Base-by-base conservation (phyloP, 176 grass and related monocot species). In the Canna indica region DNA sequence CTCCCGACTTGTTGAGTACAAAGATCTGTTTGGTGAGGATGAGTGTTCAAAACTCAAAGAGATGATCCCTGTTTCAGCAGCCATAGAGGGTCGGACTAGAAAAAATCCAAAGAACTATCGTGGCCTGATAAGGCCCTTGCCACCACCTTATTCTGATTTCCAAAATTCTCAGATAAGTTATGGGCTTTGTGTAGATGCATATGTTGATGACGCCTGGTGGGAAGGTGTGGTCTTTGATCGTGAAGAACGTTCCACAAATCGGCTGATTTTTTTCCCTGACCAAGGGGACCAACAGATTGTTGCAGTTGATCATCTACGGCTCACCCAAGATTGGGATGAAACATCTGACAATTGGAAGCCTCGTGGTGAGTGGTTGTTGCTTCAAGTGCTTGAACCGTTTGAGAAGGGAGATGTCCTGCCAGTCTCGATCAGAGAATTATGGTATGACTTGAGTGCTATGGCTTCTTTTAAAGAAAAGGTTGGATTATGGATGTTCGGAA, bases 221-320 rank as follows among this genome's bases (percentile, higher is more conserved):
- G 91, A 95, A 85, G 91, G 91, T 76, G 82, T 90, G 22, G 74
- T 87, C 7, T 46, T 76, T 73, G 91, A 95, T 81, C 83, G 73
- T 31, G 70, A 68, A 69, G 79, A 86, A 72, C 76, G 64, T 1
- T 81, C 79, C 25, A 59, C 47, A 80, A 36, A 87, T 42, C 79
- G 77, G 73, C 80, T 53, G 68, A 47, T 95, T 16, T 33, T 88
- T 59, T 95, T 90, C 64, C 91, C 91, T 57, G 91, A 95, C 78
- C 69, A 85, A 77, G 87, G 79, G 29, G 85, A 90, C 67, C 76
- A 88, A 63, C 68, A 82, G 56, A 76, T 65, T 48, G 67, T 95
- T 10, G 2, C 35, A 1, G 72, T 88, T 36, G 44, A 85, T 68
- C 78, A 67, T 41, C 64, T 95, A 60, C 81, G 87, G 59, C 7